A percentile compares a stretch with the other conserved stretches of the same genome.
Evolutionary conservation across 2,329 filamentous ascomycete genomes (phyloP).

Genomic region (Monosporascus sp.): DNA sequence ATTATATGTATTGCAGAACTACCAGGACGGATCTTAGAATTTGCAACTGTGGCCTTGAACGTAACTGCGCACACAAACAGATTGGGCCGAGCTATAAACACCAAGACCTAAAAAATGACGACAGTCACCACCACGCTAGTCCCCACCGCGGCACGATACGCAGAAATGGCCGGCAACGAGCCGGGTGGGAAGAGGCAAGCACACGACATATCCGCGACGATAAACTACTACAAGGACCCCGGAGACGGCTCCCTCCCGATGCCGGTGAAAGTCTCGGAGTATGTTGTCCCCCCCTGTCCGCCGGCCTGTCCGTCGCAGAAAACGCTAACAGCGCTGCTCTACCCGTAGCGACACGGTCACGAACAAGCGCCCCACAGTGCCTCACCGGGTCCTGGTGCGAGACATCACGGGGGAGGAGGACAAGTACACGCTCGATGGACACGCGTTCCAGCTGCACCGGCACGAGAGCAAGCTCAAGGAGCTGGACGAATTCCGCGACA

Average conservation of each 20-base stretch:
- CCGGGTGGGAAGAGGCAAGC: neutral
- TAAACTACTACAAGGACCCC: conserved; percentile 25
- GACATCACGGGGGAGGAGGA: conserved; percentile 36
- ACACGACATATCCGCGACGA: conserved; percentile 16
- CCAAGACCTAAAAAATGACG: neutral
- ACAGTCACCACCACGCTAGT: neutral
- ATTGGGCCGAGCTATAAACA: neutral
- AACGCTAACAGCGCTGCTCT: neutral
- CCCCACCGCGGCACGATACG: no score
- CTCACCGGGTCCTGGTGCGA: conserved; percentile 39
- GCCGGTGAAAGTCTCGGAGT: conserved; percentile 24
- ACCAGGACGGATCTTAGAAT: no score
- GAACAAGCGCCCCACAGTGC: conserved; percentile 35
- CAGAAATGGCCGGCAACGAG: no score
- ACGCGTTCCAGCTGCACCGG: conserved; percentile 36
- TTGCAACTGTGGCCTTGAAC: no score
- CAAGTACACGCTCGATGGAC: conserved; percentile 34
- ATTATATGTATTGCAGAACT: no score
- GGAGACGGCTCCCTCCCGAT: conserved; percentile 22
- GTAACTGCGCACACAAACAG: neutral
- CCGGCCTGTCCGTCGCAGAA: no score
- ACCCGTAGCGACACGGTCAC: conserved; percentile 21
- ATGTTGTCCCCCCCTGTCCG: neutral
- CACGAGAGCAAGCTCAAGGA: conserved; percentile 25
- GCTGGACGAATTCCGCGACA: conserved; percentile 39